Evolutionary conservation across 345 rosid species (phyloP), one percentile per base, ranked within the genome.

Genomic region (Pelargonium nanum): DNA sequence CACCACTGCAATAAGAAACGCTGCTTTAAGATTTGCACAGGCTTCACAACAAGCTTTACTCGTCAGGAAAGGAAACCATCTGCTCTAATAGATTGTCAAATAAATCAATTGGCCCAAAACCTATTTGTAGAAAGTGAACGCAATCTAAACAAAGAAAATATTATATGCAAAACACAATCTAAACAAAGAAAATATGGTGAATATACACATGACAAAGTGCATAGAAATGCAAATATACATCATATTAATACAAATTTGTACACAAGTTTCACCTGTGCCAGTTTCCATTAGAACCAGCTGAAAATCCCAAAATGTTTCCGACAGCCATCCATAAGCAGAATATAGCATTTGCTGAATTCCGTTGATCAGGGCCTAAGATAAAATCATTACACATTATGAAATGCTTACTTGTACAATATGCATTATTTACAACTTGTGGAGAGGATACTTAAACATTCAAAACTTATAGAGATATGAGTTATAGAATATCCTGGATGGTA

Each of bases 251-350:
- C 30, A 53, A 56, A 57, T 40, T 28, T 21, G 59, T 40, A 40
- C 48, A 60, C 64, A 64, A 55, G 59, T 75, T 76, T 67, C 53
- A 89, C 99, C 89, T 89, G 73, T 85, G 83, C 97, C 97, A 93
- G 22, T 66, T 77, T 65, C 97, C 97, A 67, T 87, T 93, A 32
- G 99, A 85, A 79, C 96, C 99, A 19, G 97, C 91, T 48, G 99
- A 93, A 85, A 89, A 93, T 65, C 99, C 99, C 58, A 93, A 79
- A 55, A 93, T 79, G 64, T 89, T 93, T 60, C 97, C 97, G 65
- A 87, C 87, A 68, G 96, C 97, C 99, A 93, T 93, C 99, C 99
- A 89, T 7, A 83, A 78, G 71, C 97, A 89, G 78, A 93, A 93
- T 55, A 93, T 74, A 72, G 99, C 97, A 75, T 93, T 93, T 62